Evolutionary conservation across 345 rosid genomes (phyloP), one percentile per base, ranked within the genome.

Genomic region (Carallia brachiata): DNA sequence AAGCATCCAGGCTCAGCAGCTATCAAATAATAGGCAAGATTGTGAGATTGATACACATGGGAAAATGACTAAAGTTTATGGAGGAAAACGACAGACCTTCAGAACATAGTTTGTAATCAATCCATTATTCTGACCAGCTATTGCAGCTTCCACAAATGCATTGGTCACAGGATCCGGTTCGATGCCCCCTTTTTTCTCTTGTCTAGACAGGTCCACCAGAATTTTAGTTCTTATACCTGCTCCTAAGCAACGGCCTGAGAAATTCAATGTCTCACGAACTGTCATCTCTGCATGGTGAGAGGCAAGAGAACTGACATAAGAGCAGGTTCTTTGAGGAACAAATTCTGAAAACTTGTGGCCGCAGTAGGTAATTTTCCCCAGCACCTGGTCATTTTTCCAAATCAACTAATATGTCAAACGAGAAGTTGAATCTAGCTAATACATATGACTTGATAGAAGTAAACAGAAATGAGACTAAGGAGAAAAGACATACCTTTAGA

Each of bases 271-370:
- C 79, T 83, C 86, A 0, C 86, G 77, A n/a, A 83, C 78, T 18
- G 86, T 83, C 83, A 83, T 71, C 72, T 77, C 80, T 6, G 83
- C 86, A 18, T 73, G 60, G 78, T 83, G 86, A 75, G 80, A 76
- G 44, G 77, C 83, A 31, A 79, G 78, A 71, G 80, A 81, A 66
- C 83, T 77, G 66, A 83, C 75, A 63, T 79, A 83, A 63, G 86
- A 81, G 37, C 84, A 77, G 16, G 86, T 77, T 63, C 78, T 79
- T 65, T 83, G 86, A 62, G 84, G 84, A 30, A 80, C 70, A 66
- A 83, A 83, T 61, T 83, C 86, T 6, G 34, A 19, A 32, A 83
- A 73, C 36, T 83, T 84, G 0, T 80, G 86, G 52, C 86, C 86
- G 2, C 86, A 83, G 70, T 77, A 83, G 23, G 84, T 83, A 40